A percentile compares a stretch with the other conserved stretches of the same genome.
phyloP scores from a whole-genome alignment of 2,329 filamentous ascomycete species.

The Neopestalotiopsis sp. region DNA sequence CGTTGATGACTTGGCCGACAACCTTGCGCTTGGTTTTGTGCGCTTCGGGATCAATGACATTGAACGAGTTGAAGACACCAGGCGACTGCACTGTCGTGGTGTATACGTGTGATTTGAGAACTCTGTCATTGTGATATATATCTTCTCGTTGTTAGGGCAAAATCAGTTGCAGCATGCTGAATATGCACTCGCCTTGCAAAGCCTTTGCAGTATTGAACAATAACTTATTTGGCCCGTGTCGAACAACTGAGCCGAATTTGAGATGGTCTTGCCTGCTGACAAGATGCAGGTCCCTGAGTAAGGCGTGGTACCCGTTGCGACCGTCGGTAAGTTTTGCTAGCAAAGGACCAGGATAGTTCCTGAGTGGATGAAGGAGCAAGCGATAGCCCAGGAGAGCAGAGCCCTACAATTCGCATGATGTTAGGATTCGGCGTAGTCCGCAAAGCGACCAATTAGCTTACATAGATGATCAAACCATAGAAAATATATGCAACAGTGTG shows the following conservation, averaged over 20 bases:
- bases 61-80: constrained; percentile 20
- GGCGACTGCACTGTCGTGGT: constrained; percentile 19
- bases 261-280: not conserved
- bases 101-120: constrained; percentile 27
- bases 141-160: constrained; percentile 15
- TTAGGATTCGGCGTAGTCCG: not conserved
- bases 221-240: constrained; percentile 25
- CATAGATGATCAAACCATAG: not conserved
- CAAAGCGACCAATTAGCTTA: not conserved
- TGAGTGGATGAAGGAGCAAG: not conserved
- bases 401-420: not conserved
- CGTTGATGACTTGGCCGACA: constrained; percentile 11
- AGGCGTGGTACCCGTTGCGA: not conserved
- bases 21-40: constrained; percentile 14
- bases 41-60: constrained; percentile 5
- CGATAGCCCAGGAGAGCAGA: not conserved
- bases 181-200: constrained; percentile 8
- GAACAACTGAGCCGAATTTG: constrained; percentile 22
- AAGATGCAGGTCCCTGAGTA: not conserved
- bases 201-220: constrained; percentile 26
- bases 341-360: not conserved
- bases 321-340: not conserved
- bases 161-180: too few species aligned
- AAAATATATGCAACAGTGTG: not conserved
- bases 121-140: constrained; percentile 26